Conservation (phyloP, 768 basidiomycete genomes). For the Chalciporus sphaerocephalus region DNA sequence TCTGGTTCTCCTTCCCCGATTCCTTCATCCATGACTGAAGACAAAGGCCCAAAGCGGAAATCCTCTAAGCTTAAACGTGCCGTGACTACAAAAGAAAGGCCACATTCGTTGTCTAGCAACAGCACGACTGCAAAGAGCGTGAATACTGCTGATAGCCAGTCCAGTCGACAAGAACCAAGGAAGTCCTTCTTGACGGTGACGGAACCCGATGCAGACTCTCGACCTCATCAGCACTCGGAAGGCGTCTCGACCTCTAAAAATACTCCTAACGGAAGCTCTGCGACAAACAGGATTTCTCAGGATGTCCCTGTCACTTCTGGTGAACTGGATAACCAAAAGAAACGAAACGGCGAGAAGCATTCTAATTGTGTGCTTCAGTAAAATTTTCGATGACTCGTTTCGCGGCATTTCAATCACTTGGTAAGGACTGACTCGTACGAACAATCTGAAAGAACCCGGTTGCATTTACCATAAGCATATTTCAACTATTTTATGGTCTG, state of each 20-base stretch:
- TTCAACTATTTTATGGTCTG: slow-evolving; percentile 15
- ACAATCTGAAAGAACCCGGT: background rate
- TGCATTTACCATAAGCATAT: background rate
- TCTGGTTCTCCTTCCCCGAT: slow-evolving; percentile 29
- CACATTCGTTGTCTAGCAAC: slow-evolving; percentile 56
- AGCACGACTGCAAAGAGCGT: slow-evolving; percentile 57
- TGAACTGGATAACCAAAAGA: slow-evolving; percentile 25
- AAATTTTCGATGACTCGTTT: background rate
- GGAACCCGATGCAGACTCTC: slow-evolving; percentile 27
- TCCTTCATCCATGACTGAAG: slow-evolving; percentile 22
- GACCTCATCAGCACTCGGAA: slow-evolving; percentile 20
- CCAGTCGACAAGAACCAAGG: slow-evolving; percentile 36
- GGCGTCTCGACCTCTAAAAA: slow-evolving; percentile 14
- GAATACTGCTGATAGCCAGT: slow-evolving; percentile 47
- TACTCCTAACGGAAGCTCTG: slow-evolving; percentile 6
- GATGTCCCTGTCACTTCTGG: slow-evolving; percentile 5
- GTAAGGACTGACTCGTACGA: background rate
- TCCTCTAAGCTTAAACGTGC: slow-evolving; percentile 37
- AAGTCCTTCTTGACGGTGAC: slow-evolving; percentile 34
- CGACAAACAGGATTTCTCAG: slow-evolving; percentile 7
- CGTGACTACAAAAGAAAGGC: slow-evolving; percentile 41
- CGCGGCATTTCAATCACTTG: too few relatives aligned
- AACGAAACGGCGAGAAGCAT: slow-evolving; percentile 26
- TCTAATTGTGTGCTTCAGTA: slow-evolving; percentile 27
- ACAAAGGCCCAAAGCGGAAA: slow-evolving; percentile 26